Percentiles rank a stretch among this genome's conserved stretches.
Evolutionary conservation across 176 grass and related monocot genomes (phyloP).

Genomic region (Cymbopogon citratus): DNA sequence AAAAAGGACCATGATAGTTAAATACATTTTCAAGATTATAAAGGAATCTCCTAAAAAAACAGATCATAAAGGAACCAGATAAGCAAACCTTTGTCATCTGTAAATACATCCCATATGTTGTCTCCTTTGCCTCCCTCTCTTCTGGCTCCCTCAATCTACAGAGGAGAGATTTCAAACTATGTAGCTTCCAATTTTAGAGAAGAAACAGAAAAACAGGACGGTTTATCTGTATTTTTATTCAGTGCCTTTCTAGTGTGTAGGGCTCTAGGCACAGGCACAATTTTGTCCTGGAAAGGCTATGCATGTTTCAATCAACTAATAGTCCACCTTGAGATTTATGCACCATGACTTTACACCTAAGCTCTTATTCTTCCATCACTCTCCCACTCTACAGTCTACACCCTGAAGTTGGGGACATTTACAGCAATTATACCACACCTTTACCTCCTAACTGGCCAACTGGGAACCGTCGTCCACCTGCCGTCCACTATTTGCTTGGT

Average conservation of each 20-base stretch:
- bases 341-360: neutral
- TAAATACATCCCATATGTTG: conserved; percentile 92
- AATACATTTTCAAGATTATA: neutral
- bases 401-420: neutral
- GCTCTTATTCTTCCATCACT: neutral
- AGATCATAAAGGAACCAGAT: neutral
- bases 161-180: neutral
- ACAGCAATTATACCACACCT: neutral
- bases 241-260: neutral
- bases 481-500: neutral
- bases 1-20: conserved; percentile 4
- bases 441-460: neutral
- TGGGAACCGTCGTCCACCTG: neutral
- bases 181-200: neutral
- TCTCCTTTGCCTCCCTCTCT: conserved; percentile 86
- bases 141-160: conserved; percentile 89
- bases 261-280: too few relatives aligned
- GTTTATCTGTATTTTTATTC: too few relatives aligned
- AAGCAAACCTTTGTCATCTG: conserved; percentile 66
- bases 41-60: neutral
- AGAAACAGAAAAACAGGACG: neutral
- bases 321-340: neutral
- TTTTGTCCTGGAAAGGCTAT: neutral
- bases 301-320: neutral
- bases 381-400: neutral